Evolutionary conservation across 2,329 filamentous ascomycete species (phyloP).

Genomic region (Annulohypoxylon truncatum): DNA sequence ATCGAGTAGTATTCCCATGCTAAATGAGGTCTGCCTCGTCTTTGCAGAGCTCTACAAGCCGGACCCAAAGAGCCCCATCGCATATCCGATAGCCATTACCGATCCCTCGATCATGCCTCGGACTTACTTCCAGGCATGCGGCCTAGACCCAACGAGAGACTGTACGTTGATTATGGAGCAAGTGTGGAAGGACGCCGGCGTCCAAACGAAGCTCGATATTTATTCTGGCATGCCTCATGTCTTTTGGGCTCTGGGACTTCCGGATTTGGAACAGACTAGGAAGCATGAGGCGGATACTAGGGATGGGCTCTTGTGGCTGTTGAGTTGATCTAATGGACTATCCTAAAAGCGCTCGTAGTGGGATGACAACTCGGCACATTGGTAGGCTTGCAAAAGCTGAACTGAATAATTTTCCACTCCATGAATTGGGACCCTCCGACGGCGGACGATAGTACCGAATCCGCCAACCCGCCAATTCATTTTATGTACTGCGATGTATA

Average conservation of each 20-base stretch:
- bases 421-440: too few species aligned
- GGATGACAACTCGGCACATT: background rate
- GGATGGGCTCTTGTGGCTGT: constrained; percentile 45
- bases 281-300: constrained; percentile 42
- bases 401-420: too few species aligned
- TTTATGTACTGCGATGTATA: too few species aligned
- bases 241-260: constrained; percentile 47
- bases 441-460: too few species aligned
- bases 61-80: constrained; percentile 43
- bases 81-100: constrained; percentile 43
- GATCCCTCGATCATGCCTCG: constrained; percentile 45
- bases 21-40: background rate
- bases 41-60: constrained; percentile 41
- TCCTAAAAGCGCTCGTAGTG: too few species aligned
- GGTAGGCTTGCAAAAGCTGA: background rate
- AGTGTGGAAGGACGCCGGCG: background rate
- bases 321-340: too few species aligned
- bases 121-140: constrained; percentile 51
- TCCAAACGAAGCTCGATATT: background rate
- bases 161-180: constrained; percentile 44
- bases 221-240: constrained; percentile 47
- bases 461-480: too few species aligned
- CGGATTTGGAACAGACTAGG: constrained; percentile 34
- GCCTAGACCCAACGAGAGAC: constrained; percentile 49
- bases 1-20: background rate